Evolutionary conservation across 164 flowering plant species (phyloP).

Genomic region (Tetrastigma voinierianum): DNA sequence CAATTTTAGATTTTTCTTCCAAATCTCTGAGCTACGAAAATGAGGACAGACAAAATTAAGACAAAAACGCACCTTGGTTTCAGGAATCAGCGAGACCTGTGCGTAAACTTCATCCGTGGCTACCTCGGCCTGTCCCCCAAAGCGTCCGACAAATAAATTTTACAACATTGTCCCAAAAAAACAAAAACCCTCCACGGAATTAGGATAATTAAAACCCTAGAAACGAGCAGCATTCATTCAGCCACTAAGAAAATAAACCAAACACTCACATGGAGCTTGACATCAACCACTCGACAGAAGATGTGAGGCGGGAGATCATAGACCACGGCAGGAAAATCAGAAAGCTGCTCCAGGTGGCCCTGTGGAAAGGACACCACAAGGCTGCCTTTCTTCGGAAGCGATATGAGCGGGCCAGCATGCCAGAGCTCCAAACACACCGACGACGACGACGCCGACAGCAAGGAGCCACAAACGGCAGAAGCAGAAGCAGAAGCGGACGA

Average conservation of each 20-base stretch:
- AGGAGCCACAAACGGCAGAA: slow-evolving; percentile 13
- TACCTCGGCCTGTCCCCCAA: slow-evolving; percentile 60
- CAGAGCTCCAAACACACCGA: slow-evolving; percentile 90
- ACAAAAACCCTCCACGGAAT: slow-evolving; percentile 2
- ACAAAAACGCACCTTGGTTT: slow-evolving; percentile 53
- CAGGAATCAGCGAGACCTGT: slow-evolving; percentile 76
- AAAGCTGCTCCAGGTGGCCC: slow-evolving; percentile 76
- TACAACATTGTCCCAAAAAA: background rate
- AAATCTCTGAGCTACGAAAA: too few relatives aligned
- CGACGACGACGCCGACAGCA: slow-evolving; percentile 19
- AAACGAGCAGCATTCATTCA: background rate
- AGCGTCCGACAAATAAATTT: background rate
- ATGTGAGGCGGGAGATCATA: slow-evolving; percentile 75
- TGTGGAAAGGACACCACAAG: slow-evolving; percentile 88
- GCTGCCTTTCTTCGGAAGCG: slow-evolving; percentile 80
- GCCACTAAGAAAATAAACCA: too few relatives aligned
- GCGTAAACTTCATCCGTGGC: slow-evolving; percentile 88
- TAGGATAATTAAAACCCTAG: background rate
- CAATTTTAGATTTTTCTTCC: too few relatives aligned
- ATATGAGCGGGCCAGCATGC: slow-evolving; percentile 90
- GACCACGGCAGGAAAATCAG: slow-evolving; percentile 32
- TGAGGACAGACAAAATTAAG: background rate
- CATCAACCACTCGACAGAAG: slow-evolving; percentile 85
- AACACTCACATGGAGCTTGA: slow-evolving; percentile 74
- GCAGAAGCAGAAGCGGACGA: slow-evolving; percentile 33